Conservation (phyloP, 2,329 filamentous ascomycete genomes). For the Penicillium sp. region DNA sequence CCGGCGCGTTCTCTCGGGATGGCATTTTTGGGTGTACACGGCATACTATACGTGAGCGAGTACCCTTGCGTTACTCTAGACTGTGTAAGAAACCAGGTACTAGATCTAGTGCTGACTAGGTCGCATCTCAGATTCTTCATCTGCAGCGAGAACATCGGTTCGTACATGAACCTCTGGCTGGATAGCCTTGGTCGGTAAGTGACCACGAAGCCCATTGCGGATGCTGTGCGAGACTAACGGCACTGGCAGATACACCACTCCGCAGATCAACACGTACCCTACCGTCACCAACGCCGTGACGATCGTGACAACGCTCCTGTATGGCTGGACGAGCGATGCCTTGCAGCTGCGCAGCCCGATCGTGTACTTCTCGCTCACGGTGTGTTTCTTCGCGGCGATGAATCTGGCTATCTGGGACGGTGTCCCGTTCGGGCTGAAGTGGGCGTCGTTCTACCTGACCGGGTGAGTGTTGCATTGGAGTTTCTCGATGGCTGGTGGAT, state of each 20-base stretch:
- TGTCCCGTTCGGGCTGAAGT: neutral
- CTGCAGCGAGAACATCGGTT: conserved; percentile 1
- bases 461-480: too few species aligned
- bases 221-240: neutral
- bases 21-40: conserved; percentile 1
- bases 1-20: neutral
- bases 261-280: neutral
- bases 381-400: neutral
- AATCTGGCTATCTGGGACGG: neutral
- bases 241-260: neutral
- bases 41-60: conserved; percentile 1
- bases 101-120: neutral
- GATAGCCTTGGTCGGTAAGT: neutral
- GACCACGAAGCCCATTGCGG: neutral
- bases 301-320: neutral
- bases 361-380: neutral
- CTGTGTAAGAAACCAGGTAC: neutral
- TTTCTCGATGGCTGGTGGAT: neutral
- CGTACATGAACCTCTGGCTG: conserved; percentile 1
- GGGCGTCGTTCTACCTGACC: neutral
- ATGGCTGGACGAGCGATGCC: conserved; percentile 1
- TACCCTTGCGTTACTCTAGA: neutral
- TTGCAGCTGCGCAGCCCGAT: neutral
- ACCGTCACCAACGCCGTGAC: neutral
- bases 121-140: neutral